Percentiles rank a stretch among this genome's conserved stretches.
These are phyloP conservation scores for Leccinum uliginosum DNA, from an alignment of 768 basidiomycete species.

Conservation along the genomic window DNA sequence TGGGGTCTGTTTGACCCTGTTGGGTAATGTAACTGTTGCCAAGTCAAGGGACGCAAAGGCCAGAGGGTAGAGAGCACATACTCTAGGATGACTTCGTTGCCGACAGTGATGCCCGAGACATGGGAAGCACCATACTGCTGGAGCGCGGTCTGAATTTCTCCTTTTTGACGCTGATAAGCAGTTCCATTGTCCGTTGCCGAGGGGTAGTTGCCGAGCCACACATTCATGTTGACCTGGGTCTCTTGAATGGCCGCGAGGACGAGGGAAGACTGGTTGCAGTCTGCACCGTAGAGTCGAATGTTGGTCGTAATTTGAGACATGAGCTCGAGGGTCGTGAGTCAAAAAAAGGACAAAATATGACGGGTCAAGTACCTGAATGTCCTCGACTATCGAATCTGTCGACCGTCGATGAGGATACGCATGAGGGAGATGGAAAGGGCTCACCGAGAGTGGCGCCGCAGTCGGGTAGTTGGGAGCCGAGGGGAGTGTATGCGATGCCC, in stretches of 20 bases:
- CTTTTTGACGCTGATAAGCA: conserved; percentile 72
- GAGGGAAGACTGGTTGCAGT: conserved; percentile 78
- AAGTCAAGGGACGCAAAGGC: conserved; percentile 1
- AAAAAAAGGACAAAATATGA: not conserved
- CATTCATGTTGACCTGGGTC: conserved; percentile 83
- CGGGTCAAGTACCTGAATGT: conserved; percentile 56
- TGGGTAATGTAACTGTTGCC: conserved; percentile 52
- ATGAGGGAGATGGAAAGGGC: conserved; percentile 7
- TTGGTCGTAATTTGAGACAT: conserved; percentile 83
- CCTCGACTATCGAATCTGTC: conserved; percentile 55
- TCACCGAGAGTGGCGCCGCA: conserved; percentile 52
- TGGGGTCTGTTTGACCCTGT: conserved; percentile 48
- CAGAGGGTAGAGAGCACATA: conserved; percentile 26
- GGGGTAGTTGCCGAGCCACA: conserved; percentile 73
- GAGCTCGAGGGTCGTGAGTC: conserved; percentile 40
- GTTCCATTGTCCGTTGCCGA: conserved; percentile 56
- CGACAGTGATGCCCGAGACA: conserved; percentile 81
- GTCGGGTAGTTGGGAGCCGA: conserved; percentile 62
- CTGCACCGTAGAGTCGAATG: conserved; percentile 81
- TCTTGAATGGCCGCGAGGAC: conserved; percentile 86
- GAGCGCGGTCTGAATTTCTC: conserved; percentile 61
- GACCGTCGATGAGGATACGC: not conserved
- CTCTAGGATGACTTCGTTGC: conserved; percentile 89
- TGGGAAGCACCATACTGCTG: conserved; percentile 72
- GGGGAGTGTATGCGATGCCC: conserved; percentile 84